Base-by-base conservation (phyloP, 169 alveolate genomes). In the Plasmodium falciparum region DNA sequence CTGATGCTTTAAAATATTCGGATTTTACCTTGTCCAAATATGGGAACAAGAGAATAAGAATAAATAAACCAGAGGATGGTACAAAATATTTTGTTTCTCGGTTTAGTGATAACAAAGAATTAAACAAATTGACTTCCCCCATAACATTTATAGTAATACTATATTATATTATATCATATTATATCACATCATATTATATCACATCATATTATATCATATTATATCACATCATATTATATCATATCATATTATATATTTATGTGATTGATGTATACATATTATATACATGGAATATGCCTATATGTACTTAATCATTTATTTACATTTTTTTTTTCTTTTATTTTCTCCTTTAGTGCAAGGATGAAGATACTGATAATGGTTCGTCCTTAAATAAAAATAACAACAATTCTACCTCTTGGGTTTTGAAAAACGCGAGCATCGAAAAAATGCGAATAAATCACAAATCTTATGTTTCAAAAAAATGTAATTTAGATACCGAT, bases 401-500 rank as follows among this genome's bases (percentile, higher is more conserved):
- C 45, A 61, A 85, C 54, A 73, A 24, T 6, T 20, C 92, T 5
- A 24, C 47, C n/a, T 61, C 33, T n/a, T 86, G 92, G 92, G 39
- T 86, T n/a, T 22, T 86, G 26, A 85, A 85, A 85, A 86, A 86
- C 45, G 12, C 86, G 6, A 17, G 78, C 26, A 86, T 12, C 9
- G 85, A 72, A 20, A 86, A 86, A 65, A 26, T 13, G 62, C 71
- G 73, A 15, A 45, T 74, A 24, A 71, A 17, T 73, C 86, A 70
- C 26, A 71, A 73, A 66, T 72, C 92, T 2, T 86, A 86, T 66
- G 33, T 73, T 49, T 86, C 92, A 7, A 86, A 86, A 72, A 71
- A 86, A 74, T 72, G 92, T 74, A 86, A 86, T 74, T 56, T 86
- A 74, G 88, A 86, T 56, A 72, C 92, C 3, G 92, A 86, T 61